Percentiles rank a stretch among this genome's conserved stretches.
These are phyloP conservation scores for Chlamydomonas incerta DNA, from an alignment of 139 green algal species.

Conservation along the genomic window DNA sequence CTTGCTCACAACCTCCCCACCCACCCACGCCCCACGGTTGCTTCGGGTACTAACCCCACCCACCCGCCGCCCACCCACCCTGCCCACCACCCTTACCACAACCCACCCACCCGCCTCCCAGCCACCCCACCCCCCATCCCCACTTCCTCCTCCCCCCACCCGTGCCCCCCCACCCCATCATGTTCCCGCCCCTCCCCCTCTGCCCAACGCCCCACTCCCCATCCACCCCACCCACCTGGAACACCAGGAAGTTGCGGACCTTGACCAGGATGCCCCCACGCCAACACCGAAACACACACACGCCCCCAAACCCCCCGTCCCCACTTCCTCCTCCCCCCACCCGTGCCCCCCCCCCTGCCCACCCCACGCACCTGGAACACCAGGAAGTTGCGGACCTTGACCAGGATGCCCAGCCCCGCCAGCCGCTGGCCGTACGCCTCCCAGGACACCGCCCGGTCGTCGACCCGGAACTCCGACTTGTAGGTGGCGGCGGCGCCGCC, in stretches of 20 bases:
- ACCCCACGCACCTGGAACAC: constrained; percentile 92
- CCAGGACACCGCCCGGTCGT: constrained; percentile 77
- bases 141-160: not conserved
- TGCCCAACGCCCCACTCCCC: too few relatives aligned
- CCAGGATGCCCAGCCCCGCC: constrained; percentile 87
- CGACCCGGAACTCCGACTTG: constrained; percentile 81
- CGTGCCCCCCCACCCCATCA: too few relatives aligned
- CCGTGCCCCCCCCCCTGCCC: not conserved
- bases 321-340: not conserved
- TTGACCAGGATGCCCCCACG: constrained; percentile 96
- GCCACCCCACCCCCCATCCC: too few relatives aligned
- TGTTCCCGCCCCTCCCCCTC: too few relatives aligned
- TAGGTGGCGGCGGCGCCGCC: constrained; percentile 12
- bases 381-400: constrained; percentile 98
- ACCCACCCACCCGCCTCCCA: too few relatives aligned
- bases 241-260: constrained; percentile 98
- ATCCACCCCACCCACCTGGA: constrained; percentile 80
- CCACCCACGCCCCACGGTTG: too few relatives aligned
- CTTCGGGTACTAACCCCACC: too few relatives aligned
- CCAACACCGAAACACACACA: too few relatives aligned
- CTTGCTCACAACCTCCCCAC: too few relatives aligned
- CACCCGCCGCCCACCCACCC: too few relatives aligned
- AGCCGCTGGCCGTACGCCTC: constrained; percentile 92
- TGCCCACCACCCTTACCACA: too few relatives aligned
- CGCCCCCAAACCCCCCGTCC: too few relatives aligned